Conservation (phyloP, 306 rosid genomes). For the Citrullus amarus region DNA sequence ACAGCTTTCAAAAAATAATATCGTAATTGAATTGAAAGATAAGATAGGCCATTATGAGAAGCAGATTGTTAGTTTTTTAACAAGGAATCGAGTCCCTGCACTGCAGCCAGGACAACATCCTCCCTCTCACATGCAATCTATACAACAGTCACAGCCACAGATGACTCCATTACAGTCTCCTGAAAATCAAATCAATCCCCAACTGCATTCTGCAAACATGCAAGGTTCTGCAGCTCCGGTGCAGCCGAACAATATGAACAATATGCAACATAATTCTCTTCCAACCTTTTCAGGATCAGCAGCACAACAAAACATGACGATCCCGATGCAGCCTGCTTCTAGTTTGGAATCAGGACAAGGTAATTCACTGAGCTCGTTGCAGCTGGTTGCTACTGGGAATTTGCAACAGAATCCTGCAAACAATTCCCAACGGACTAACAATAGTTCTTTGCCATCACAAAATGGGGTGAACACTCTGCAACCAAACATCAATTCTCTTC, state of each 20-base stretch:
- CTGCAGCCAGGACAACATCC: conserved; percentile 61
- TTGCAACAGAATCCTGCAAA: conserved; percentile 56
- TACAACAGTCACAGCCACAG: conserved; percentile 63
- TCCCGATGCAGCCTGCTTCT: conserved; percentile 47
- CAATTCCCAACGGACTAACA: conserved; percentile 53
- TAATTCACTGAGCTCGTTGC: conserved; percentile 44
- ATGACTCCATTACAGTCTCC: conserved; percentile 44
- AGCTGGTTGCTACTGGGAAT: conserved; percentile 43
- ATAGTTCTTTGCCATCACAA: conserved; percentile 44
- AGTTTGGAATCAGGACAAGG: conserved; percentile 55
- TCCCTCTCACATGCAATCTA: conserved; percentile 53
- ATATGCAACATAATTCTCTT: conserved; percentile 57
- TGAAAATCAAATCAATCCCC: conserved; percentile 66
- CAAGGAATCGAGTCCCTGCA: conserved; percentile 38
- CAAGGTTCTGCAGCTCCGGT: conserved; percentile 37
- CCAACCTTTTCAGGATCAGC: conserved; percentile 41
- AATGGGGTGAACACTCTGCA: conserved; percentile 51
- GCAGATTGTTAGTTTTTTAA: conserved; percentile 31
- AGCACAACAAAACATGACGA: conserved; percentile 49
- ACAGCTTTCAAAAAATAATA: conserved; percentile 32
- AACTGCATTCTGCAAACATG: conserved; percentile 48
- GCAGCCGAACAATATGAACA: conserved; percentile 46
- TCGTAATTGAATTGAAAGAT: conserved; percentile 28
- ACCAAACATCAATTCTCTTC: conserved; percentile 41
- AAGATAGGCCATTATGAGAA: conserved; percentile 44